Base-by-base conservation (phyloP, 768 basidiomycete species). In the Russula griseocarnosa region DNA sequence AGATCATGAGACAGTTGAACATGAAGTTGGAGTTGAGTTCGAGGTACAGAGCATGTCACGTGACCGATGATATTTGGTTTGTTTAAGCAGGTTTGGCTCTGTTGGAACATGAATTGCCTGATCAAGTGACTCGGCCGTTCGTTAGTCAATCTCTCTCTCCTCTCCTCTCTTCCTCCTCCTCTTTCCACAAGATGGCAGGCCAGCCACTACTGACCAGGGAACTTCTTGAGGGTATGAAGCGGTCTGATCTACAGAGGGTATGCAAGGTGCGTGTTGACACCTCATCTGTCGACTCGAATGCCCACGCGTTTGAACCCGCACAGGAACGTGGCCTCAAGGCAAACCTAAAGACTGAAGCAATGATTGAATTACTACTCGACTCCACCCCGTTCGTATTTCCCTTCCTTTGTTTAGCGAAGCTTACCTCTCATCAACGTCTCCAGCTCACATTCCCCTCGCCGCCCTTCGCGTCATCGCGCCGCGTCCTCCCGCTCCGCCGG, bases 271-370 rank as follows among this genome's bases (percentile, higher is more conserved):
- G 65, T 69, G 69, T 47, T 65, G 62, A 51, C 49, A 30, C 24
- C 26, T 44, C 54, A 62, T 55, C 47, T 55, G 28, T 49, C 36
- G 20, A 22, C 47, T 40, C 9, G 20, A 61, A 24, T 57, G 18
- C 26, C 34, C 50, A 60, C 66, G 50, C 51, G 65, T 60, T 52
- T 38, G 32, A 54, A 38, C 51, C 36, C 56, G 55, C 66, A 55
- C 61, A 92, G 89, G 87, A 90, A 69, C 84, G 86, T 71, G 88
- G 89, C 62, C 83, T 92, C 65, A 88, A 83, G 74, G 90, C 90
- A 51, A 92, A 92, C 74, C 81, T 91, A 71, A 92, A 89, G 77
- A 83, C 87, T 26, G 88, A 90, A 70, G 85, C 83, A 53, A 77
- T 92, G 66, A 90, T 92, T 70, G 86, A 90, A 71, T 78, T 89